Evolutionary conservation across 2,329 filamentous ascomycete genomes (phyloP).

Genomic region (Xylaria sp.): DNA sequence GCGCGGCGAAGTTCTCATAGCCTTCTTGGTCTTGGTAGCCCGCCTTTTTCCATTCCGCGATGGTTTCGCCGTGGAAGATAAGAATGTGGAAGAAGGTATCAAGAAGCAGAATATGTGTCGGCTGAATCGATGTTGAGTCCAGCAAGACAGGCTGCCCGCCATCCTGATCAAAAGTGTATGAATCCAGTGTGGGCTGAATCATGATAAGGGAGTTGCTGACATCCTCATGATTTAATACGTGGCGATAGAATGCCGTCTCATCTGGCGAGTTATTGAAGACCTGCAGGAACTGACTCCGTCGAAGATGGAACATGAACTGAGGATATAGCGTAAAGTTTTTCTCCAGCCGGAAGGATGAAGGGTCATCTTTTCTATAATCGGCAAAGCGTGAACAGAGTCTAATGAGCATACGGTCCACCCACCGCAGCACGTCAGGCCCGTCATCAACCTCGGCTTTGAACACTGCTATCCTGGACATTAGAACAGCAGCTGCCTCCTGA

Average conservation of each 20-base stretch:
- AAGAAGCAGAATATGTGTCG: constrained; percentile 90
- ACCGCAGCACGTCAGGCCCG: constrained; percentile 95
- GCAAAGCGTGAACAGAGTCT: constrained; percentile 95
- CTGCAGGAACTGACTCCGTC: constrained; percentile 95
- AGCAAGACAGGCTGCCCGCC: constrained; percentile 92
- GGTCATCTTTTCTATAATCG: constrained; percentile 97
- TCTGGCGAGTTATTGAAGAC: constrained; percentile 99
- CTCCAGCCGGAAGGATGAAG: constrained; percentile 94
- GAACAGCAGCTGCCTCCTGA: constrained; percentile 94
- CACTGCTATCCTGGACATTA: constrained; percentile 99
- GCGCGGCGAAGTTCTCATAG: constrained; percentile 91
- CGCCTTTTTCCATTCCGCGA: constrained; percentile 97
- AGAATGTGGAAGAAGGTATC: constrained; percentile 99
- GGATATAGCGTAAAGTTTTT: constrained; percentile 99
- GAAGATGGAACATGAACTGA: constrained; percentile 99
- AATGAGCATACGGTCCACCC: constrained; percentile 99
- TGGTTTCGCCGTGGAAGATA: constrained; percentile 98
- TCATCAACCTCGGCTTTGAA: constrained; percentile 99
- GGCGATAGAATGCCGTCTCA: constrained; percentile 98
- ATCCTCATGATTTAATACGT: constrained; percentile 97
- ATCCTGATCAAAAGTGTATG: constrained; percentile 96
- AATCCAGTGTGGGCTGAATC: constrained; percentile 98
- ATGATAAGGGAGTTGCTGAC: constrained; percentile 96
- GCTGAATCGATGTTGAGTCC: constrained; percentile 95
- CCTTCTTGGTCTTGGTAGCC: constrained; percentile 98